Evolutionary conservation across 2,329 filamentous ascomycete species (phyloP), one percentile per base, ranked within the genome.

Genomic region (Aspergillus melleus): DNA sequence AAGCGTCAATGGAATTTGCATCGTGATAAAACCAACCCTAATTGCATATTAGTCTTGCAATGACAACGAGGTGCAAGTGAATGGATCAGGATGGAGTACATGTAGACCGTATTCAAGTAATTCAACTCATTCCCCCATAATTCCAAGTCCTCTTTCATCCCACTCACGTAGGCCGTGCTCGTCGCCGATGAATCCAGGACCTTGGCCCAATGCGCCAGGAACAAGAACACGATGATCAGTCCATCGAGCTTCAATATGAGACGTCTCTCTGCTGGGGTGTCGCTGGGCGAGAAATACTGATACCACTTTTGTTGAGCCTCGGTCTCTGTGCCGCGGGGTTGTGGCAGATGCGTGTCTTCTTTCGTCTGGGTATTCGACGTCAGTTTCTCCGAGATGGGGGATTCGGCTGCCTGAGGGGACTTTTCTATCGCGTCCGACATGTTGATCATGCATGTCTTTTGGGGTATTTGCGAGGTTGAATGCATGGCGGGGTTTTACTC

Each of bases 51-150:
- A 55, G 54, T 14, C 16, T 16, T 2, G 0, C n/a, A n/a, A n/a
- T n/a, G n/a, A n/a, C n/a, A n/a, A n/a, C n/a, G n/a, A n/a, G n/a
- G n/a, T n/a, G n/a, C n/a, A n/a, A n/a, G n/a, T n/a, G n/a, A n/a
- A n/a, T n/a, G n/a, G n/a, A n/a, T n/a, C n/a, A n/a, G n/a, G n/a
- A n/a, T n/a, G n/a, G n/a, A 46, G 1, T 50, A 55, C 54, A 55
- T 55, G 16, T 55, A 55, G 26, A 55, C 54, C 19, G 54, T 67
- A n/a, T 68, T 66, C 14, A 68, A 42, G 55, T 68, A 68, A 22
- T 68, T 67, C 29, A 68, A 57, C 26, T 68, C 64, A 42, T 68
- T 68, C 1, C 66, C 66, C 52, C 62, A 67, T 2, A 67, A 42
- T 12, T 55, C 53, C 9, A 68, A 30, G 36, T 68, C 66, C 19